phyloP scores from a whole-genome alignment of 257 asterid species.

The Nemophila menziesii region DNA sequence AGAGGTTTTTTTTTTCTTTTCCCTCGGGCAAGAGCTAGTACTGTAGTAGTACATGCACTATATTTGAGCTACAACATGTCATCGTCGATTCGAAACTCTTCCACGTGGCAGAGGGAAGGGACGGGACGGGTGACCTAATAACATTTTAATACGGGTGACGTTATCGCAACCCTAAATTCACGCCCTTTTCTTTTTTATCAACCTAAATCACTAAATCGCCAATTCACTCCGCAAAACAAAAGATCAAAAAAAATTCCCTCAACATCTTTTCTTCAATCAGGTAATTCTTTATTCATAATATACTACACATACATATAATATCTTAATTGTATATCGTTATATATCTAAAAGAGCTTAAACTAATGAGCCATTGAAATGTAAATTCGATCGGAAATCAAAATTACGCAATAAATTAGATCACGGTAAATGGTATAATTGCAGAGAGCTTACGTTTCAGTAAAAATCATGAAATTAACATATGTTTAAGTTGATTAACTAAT shows the following conservation, averaged over 20 bases:
- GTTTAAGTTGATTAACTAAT: neutral
- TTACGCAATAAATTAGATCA: neutral
- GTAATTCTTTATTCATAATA: constrained; percentile 11
- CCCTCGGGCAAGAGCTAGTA: no score
- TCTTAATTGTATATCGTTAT: no score
- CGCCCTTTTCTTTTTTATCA: constrained; percentile 2
- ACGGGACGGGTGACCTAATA: neutral
- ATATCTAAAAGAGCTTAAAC: no score
- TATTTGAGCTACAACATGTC: no score
- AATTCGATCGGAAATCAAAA: neutral
- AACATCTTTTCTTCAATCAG: constrained; percentile 11
- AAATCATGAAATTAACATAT: neutral
- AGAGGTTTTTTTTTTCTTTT: no score
- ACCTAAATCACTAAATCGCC: neutral
- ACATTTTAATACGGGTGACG: neutral
- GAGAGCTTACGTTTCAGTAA: neutral
- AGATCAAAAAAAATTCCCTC: neutral
- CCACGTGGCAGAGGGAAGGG: constrained; percentile 5
- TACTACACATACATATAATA: neutral
- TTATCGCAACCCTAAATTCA: constrained; percentile 12
- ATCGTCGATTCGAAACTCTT: neutral
- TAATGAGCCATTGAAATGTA: neutral
- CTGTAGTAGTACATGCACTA: no score
- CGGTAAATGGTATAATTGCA: neutral
- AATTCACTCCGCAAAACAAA: neutral